Percentiles rank a stretch among this genome's conserved stretches.
Conservation (phyloP, 2,329 filamentous ascomycete genomes). For the Madurella mycetomatis region DNA sequence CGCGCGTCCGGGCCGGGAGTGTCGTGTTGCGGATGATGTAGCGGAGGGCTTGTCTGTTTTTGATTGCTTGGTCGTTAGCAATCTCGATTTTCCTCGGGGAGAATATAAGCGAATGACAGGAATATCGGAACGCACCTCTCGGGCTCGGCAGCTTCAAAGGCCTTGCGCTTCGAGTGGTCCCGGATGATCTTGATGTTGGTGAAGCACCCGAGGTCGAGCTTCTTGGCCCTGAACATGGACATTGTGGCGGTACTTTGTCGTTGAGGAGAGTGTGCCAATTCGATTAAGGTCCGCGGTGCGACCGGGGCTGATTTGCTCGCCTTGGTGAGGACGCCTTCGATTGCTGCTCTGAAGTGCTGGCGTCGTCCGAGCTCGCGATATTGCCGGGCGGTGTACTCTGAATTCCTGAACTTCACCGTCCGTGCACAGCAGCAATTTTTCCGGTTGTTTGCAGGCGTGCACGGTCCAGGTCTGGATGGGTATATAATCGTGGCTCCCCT, state of each 20-base stretch:
- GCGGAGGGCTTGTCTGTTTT: conserved; percentile 75
- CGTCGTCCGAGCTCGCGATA: neutral
- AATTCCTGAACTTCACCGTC: neutral
- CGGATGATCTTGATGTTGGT: conserved; percentile 83
- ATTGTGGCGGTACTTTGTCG: conserved; percentile 45
- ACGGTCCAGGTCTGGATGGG: conserved; percentile 10
- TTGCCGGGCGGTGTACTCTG: neutral
- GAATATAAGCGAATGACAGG: neutral
- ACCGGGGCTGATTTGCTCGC: neutral
- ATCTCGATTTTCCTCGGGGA: neutral
- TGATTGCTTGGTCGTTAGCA: neutral
- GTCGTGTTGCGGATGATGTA: conserved; percentile 93
- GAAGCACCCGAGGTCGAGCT: conserved; percentile 82
- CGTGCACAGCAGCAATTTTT: no score
- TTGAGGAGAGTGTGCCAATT: neutral
- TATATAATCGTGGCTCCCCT: conserved; percentile 10
- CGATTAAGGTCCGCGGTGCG: neutral
- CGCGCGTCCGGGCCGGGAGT: conserved; percentile 74
- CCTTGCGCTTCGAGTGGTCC: conserved; percentile 95
- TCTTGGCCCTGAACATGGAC: conserved; percentile 86
- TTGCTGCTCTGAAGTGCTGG: neutral
- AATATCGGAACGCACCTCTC: conserved; percentile 62
- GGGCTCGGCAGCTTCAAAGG: conserved; percentile 79
- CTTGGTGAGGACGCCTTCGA: neutral
- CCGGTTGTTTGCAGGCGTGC: conserved; percentile 14